Percentiles rank a stretch among this genome's conserved stretches.
Evolutionary conservation across 768 basidiomycete genomes (phyloP).

Genomic region (Kockovaella imperatae): DNA sequence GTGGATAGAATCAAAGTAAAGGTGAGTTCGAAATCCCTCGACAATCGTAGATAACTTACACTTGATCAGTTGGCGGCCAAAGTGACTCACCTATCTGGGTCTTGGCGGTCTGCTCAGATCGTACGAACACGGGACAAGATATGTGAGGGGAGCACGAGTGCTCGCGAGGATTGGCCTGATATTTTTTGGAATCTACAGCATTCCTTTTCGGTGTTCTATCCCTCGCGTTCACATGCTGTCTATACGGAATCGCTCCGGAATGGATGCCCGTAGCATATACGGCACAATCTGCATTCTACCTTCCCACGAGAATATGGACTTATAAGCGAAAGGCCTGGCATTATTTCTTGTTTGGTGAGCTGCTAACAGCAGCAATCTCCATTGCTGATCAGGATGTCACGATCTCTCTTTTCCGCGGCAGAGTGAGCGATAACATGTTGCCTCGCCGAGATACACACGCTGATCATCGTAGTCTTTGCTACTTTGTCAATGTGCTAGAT

Average conservation of each 20-base stretch:
- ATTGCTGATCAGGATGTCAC: constrained; percentile 3
- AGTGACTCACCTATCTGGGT: constrained; percentile 64
- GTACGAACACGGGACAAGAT: constrained; percentile 44
- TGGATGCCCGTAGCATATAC: constrained; percentile 88
- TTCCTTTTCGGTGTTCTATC: constrained; percentile 95
- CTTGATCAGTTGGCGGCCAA: constrained; percentile 62
- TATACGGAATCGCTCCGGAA: constrained; percentile 81
- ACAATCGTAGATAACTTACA: background rate
- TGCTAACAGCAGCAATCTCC: background rate
- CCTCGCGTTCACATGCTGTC: constrained; percentile 68
- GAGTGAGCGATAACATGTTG: constrained; percentile 1
- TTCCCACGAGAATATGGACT: constrained; percentile 70
- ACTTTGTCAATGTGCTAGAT: constrained; percentile 85
- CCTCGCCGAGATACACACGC: background rate
- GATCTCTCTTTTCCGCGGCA: background rate
- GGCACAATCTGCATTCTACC: constrained; percentile 63
- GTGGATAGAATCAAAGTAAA: constrained; percentile 77
- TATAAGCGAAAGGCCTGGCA: constrained; percentile 94
- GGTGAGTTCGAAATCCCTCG: constrained; percentile 47
- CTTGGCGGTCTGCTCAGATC: constrained; percentile 78
- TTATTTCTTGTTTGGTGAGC: constrained; percentile 74
- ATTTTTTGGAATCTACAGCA: constrained; percentile 44
- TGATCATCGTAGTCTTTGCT: constrained; percentile 54
- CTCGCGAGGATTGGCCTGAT: background rate
- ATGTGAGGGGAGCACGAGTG: constrained; percentile 61